phyloP scores from a whole-genome alignment of 371 early-diverging fungal species.

The Mortierella sp. region DNA sequence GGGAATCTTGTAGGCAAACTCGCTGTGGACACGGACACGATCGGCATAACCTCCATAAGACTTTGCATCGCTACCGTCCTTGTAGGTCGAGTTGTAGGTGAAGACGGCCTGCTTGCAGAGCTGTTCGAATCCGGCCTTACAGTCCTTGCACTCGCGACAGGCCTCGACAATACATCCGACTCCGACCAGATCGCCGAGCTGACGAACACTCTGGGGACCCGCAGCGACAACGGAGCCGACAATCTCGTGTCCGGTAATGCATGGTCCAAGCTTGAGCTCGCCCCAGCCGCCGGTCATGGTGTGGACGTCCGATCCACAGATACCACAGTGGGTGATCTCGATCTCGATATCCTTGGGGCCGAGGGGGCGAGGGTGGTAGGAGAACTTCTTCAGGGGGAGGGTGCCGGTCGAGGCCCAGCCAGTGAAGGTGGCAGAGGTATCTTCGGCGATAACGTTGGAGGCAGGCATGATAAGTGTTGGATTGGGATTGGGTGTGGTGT shows the following conservation, averaged over 20 bases:
- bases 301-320: slow-evolving; percentile 75
- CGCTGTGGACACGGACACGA: slow-evolving; percentile 58
- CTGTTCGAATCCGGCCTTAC: slow-evolving; percentile 65
- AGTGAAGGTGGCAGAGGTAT: slow-evolving; percentile 29
- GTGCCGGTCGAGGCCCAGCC: slow-evolving; percentile 52
- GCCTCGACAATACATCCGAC: slow-evolving; percentile 73
- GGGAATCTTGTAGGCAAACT: slow-evolving; percentile 69
- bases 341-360: slow-evolving; percentile 66
- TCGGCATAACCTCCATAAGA: slow-evolving; percentile 67
- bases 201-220: slow-evolving; percentile 65
- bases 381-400: slow-evolving; percentile 40
- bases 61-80: slow-evolving; percentile 29
- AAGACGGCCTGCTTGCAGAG: slow-evolving; percentile 65
- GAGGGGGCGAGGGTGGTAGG: slow-evolving; percentile 63
- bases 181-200: slow-evolving; percentile 85
- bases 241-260: slow-evolving; percentile 87
- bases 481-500: not conserved
- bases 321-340: slow-evolving; percentile 67
- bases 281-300: slow-evolving; percentile 76
- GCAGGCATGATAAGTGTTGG: not conserved
- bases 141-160: slow-evolving; percentile 64
- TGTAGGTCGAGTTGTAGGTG: slow-evolving; percentile 61
- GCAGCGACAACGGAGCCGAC: slow-evolving; percentile 74
- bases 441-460: slow-evolving; percentile 9
- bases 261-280: slow-evolving; percentile 59